Conservation (phyloP, 2,329 filamentous ascomycete genomes). For the Coniella vitis region DNA sequence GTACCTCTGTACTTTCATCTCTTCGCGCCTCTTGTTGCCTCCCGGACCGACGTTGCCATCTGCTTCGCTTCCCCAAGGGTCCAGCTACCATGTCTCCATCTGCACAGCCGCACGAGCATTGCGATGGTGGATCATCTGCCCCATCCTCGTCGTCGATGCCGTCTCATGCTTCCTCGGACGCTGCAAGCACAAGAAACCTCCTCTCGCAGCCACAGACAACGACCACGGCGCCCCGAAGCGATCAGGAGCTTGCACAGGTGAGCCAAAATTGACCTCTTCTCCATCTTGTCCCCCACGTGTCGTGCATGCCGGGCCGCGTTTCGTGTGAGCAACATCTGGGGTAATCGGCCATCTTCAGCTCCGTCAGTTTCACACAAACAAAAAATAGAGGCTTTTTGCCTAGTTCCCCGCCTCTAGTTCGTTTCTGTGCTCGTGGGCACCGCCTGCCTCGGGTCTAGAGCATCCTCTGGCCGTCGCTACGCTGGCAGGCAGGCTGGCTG, state of each 20-base stretch:
- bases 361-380: background rate
- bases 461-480: too few species aligned
- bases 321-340: background rate
- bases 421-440: too few species aligned
- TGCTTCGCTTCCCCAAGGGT: background rate
- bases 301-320: background rate
- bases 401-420: too few species aligned
- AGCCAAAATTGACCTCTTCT: background rate
- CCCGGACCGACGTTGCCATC: too few species aligned
- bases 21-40: too few species aligned
- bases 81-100: background rate
- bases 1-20: too few species aligned
- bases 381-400: background rate
- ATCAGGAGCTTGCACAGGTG: constrained; percentile 15
- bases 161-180: background rate
- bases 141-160: background rate
- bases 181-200: background rate
- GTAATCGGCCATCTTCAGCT: background rate
- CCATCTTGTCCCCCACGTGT: background rate
- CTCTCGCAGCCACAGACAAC: background rate
- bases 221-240: constrained; percentile 5
- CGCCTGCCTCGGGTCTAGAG: too few species aligned
- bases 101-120: constrained; percentile 5
- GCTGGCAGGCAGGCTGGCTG: too few species aligned
- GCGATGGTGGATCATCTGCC: background rate